Evolutionary conservation across 257 asterid species (phyloP).

Genomic region (Paulownia fortunei): DNA sequence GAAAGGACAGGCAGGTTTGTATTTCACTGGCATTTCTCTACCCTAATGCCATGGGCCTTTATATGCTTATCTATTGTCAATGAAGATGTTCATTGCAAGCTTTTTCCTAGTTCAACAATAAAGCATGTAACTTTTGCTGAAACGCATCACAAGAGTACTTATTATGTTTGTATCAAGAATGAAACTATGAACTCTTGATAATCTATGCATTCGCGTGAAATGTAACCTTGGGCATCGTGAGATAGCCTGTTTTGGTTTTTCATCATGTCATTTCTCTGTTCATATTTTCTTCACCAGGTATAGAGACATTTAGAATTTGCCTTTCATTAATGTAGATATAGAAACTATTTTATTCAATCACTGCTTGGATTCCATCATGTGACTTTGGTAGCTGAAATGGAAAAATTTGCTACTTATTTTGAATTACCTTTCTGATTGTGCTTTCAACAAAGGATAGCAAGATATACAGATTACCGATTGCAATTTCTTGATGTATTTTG

Average conservation of each 20-base stretch:
- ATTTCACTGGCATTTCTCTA: not conserved
- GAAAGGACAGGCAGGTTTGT: slow-evolving; percentile 79
- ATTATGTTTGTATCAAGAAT: too few species aligned
- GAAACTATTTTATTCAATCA: too few species aligned
- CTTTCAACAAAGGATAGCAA: not conserved
- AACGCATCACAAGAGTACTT: too few species aligned
- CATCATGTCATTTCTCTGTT: not conserved
- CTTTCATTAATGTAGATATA: too few species aligned
- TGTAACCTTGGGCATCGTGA: not conserved
- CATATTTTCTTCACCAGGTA: too few species aligned
- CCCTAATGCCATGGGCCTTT: too few species aligned
- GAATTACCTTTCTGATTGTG: not conserved
- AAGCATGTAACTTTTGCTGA: not conserved
- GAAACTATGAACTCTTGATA: not conserved
- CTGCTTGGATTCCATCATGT: too few species aligned
- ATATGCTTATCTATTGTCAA: not conserved
- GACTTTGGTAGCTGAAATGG: too few species aligned
- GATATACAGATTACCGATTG: too few species aligned
- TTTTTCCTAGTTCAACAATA: not conserved
- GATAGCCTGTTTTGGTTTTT: not conserved
- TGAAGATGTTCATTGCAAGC: not conserved
- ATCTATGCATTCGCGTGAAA: not conserved
- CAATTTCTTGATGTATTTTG: too few species aligned
- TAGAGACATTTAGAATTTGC: too few species aligned
- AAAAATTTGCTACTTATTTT: too few species aligned